These are phyloP conservation scores for Dacryopinax primogenitus DNA, from an alignment of 768 basidiomycete genomes.

Conservation along the genomic window DNA sequence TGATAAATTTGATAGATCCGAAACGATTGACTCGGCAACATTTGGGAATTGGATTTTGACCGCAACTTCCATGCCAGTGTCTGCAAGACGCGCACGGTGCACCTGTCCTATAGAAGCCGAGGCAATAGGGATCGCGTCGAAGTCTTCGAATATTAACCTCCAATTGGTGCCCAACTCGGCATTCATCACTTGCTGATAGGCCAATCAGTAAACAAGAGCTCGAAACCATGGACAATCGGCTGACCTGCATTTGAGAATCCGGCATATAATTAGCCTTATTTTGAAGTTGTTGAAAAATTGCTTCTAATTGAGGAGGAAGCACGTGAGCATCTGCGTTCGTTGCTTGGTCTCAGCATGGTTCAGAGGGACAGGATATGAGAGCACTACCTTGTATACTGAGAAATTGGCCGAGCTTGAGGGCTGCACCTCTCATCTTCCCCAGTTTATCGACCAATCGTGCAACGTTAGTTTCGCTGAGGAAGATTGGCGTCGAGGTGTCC, in stretches of 20 bases:
- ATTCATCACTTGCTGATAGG: constrained; percentile 54
- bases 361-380: neutral
- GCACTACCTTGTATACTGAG: constrained; percentile 80
- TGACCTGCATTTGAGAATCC: constrained; percentile 91
- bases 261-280: constrained; percentile 98
- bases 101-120: constrained; percentile 97
- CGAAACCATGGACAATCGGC: neutral
- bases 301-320: constrained; percentile 75
- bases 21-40: constrained; percentile 71
- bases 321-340: constrained; percentile 61
- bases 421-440: constrained; percentile 92
- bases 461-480: constrained; percentile 87
- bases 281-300: constrained; percentile 80
- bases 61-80: constrained; percentile 27
- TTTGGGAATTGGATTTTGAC: constrained; percentile 92
- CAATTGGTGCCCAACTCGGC: constrained; percentile 66
- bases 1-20: constrained; percentile 76
- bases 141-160: constrained; percentile 54
- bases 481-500: constrained; percentile 37
- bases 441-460: constrained; percentile 80
- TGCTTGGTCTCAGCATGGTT: neutral
- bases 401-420: constrained; percentile 92
- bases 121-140: constrained; percentile 80
- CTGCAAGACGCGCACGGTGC: constrained; percentile 55
- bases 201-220: neutral